Evolutionary conservation across 257 asterid species (phyloP), one percentile per base, ranked within the genome.

Genomic region (Linderniella brevidens): DNA sequence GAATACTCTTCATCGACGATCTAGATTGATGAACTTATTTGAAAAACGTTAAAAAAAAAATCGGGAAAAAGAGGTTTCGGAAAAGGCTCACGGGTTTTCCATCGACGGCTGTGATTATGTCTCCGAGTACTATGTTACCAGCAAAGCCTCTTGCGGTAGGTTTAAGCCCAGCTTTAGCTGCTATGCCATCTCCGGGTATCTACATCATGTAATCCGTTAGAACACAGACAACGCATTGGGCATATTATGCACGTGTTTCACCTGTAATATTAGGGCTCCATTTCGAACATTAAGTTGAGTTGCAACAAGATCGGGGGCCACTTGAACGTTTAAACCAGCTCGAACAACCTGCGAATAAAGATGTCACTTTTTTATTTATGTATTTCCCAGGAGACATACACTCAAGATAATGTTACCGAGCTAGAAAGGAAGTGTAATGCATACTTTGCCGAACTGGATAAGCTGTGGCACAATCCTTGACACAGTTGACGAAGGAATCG

Each of bases 401-500:
- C 15, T 1, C 43, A 3, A 39, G 43, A 11, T 2, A 14, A 35
- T 37, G 16, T 41, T 37, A 37, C 6, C 3, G 56, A 11, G 8
- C 8, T n/a, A 48, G 8, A 46, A 52, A 8, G 58, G 36, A 59
- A 41, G 17, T 12, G 45, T 13, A 49, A 20, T 15, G 39, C 76
- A 41, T 76, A 84, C 98, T 67, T 76, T 80, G 51, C 95, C 98
- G 56, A 59, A 62, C 58, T 76, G 84, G 74, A 88, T 80, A 50
- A 88, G 83, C 75, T 84, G 94, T 36, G 98, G 98, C 29, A 84
- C 95, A 57, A 84, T 81, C 73, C 78, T 88, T 37, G 59, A 66
- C 63, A 88, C 93, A 12, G 93, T 80, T 38, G 95, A 76, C 18
- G 95, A 84, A 53, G 98, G 95, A 56, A 88, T 88, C 19, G 94